phyloP scores from a whole-genome alignment of 805 yeast species.

The Kodamaea restingae region DNA sequence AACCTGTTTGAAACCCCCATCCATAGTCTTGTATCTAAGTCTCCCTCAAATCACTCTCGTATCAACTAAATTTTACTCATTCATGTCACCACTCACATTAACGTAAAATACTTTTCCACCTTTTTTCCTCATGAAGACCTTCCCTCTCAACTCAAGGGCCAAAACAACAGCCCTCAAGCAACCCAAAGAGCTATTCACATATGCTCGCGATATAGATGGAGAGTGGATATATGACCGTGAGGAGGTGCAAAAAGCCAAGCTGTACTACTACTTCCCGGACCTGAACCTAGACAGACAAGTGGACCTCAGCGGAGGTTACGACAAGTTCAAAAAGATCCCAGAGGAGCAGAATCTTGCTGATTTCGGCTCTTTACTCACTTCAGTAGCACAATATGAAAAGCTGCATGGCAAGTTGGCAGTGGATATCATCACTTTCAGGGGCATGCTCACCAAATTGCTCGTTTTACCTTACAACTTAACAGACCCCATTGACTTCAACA shows the following conservation, averaged over 20 bases:
- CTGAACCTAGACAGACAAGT: slow-evolving; percentile 53
- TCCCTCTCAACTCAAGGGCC: slow-evolving; percentile 48
- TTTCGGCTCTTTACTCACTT: slow-evolving; percentile 53
- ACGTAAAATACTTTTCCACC: no score
- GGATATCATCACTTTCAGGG: slow-evolving; percentile 81
- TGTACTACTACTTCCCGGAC: slow-evolving; percentile 82
- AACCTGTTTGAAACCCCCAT: no score
- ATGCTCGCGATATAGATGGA: slow-evolving; percentile 57
- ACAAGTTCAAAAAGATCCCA: slow-evolving; percentile 53
- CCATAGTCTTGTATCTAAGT: no score
- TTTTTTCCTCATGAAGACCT: slow-evolving; percentile 23
- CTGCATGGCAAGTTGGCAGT: slow-evolving; percentile 46
- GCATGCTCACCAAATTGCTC: slow-evolving; percentile 71
- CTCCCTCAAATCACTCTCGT: neutral
- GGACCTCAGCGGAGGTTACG: slow-evolving; percentile 64
- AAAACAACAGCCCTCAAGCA: slow-evolving; percentile 70
- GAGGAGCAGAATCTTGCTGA: slow-evolving; percentile 51
- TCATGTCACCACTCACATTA: no score
- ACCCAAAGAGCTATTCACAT: slow-evolving; percentile 77
- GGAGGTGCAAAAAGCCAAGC: slow-evolving; percentile 39
- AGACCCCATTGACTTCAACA: slow-evolving; percentile 57
- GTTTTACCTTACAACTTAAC: slow-evolving; percentile 58
- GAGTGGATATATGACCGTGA: slow-evolving; percentile 35
- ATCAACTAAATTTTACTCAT: neutral
- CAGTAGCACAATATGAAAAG: slow-evolving; percentile 55